These are phyloP conservation scores for Anastatica hierochuntica DNA, from an alignment of 345 rosid genomes.

Conservation along the genomic window DNA sequence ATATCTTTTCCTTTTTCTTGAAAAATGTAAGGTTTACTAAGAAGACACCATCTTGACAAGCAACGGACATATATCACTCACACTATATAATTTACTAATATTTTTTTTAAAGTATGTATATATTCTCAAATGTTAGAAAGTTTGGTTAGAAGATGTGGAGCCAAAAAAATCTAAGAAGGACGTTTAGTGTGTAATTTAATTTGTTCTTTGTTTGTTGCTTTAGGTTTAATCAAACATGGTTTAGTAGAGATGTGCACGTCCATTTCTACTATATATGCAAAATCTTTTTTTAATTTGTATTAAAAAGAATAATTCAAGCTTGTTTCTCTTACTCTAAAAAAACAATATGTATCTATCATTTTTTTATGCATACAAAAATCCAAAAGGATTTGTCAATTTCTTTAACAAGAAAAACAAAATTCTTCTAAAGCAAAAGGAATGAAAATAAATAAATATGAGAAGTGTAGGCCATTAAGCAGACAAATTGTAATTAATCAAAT, in stretches of 20 bases:
- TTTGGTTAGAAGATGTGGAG: conserved; percentile 12
- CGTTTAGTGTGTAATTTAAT: too few species aligned
- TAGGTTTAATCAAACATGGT: conserved; percentile 4
- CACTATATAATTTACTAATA: neutral
- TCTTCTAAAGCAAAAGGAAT: conserved; percentile 24
- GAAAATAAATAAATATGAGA: conserved; percentile 35
- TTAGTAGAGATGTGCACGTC: conserved; percentile 11
- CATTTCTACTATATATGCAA: too few species aligned
- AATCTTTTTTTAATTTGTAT: too few species aligned
- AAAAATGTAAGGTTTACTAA: neutral
- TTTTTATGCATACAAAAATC: conserved; percentile 10
- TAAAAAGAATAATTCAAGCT: neutral
- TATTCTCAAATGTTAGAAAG: conserved; percentile 1
- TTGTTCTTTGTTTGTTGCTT: neutral
- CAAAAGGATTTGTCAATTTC: conserved; percentile 19
- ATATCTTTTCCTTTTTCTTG: too few species aligned
- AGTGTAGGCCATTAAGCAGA: conserved; percentile 71
- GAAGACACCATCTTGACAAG: neutral
- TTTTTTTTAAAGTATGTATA: neutral
- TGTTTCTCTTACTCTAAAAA: neutral
- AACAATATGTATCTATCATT: neutral
- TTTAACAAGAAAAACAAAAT: conserved; percentile 11
- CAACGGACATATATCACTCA: neutral
- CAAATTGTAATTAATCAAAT: conserved; percentile 42
- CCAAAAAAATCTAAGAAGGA: neutral